A percentile compares a stretch with the other conserved stretches of the same genome.
Evolutionary conservation across 768 basidiomycete species (phyloP).

Genomic region (Rhizopogon roseolus): DNA sequence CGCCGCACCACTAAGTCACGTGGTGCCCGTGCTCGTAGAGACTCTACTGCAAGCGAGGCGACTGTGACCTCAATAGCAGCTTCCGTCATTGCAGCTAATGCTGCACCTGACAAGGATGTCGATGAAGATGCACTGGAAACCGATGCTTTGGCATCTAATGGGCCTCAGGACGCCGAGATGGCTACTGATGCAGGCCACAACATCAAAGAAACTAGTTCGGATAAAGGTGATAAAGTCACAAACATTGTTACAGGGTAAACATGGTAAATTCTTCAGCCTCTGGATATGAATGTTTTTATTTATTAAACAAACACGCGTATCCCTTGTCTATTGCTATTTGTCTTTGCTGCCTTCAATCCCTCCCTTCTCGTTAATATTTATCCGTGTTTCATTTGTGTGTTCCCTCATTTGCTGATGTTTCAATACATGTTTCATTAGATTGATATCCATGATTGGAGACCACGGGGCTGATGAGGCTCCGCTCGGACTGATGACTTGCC

Average conservation of each 20-base stretch:
- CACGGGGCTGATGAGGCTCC: no score
- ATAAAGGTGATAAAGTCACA: background rate
- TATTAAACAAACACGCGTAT: background rate
- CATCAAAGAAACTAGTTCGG: background rate
- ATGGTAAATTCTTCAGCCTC: background rate
- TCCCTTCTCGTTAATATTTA: background rate
- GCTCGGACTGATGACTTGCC: no score
- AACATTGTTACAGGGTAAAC: background rate
- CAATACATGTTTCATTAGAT: background rate
- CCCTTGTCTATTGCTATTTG: constrained; percentile 2
- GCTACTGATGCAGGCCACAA: background rate
- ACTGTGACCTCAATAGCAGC: constrained; percentile 31
- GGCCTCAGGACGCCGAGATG: background rate
- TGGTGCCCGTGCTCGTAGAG: constrained; percentile 35
- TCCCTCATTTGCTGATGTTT: background rate
- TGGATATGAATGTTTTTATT: background rate
- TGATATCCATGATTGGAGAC: background rate
- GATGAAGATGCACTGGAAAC: constrained; percentile 13
- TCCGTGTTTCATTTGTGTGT: background rate
- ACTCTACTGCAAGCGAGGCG: constrained; percentile 51
- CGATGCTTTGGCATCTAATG: constrained; percentile 5
- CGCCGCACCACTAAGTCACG: constrained; percentile 47
- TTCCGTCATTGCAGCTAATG: constrained; percentile 25
- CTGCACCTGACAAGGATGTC: constrained; percentile 3
- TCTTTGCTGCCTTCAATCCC: background rate